phyloP scores from a whole-genome alignment of 1,284 basidiomycete species.

The Pholiota adiposa region DNA sequence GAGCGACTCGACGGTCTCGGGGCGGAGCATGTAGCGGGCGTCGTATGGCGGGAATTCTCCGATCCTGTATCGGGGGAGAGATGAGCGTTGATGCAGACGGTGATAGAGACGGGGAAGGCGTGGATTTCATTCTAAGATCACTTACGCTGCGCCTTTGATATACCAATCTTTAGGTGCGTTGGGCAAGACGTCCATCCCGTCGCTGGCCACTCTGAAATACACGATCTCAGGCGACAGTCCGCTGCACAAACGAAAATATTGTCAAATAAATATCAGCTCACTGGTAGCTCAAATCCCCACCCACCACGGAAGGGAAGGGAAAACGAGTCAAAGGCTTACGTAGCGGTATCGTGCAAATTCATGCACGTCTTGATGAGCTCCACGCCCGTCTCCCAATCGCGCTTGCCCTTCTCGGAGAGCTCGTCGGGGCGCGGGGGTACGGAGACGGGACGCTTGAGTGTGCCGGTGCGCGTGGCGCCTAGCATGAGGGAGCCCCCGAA shows the following conservation, averaged over 20 bases:
- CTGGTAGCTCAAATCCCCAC: too few relatives aligned
- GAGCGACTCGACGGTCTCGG: conserved; percentile 94
- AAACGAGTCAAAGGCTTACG: conserved; percentile 44
- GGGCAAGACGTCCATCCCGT: conserved; percentile 46
- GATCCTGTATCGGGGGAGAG: too few relatives aligned
- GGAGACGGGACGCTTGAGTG: conserved; percentile 50
- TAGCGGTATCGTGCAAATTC: conserved; percentile 84
- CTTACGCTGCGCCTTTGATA: conserved; percentile 76
- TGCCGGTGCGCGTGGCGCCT: conserved; percentile 78
- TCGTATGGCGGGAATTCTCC: conserved; percentile 67
- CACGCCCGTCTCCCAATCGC: conserved; percentile 84
- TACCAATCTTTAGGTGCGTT: conserved; percentile 76
- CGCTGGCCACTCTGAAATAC: conserved; percentile 68
- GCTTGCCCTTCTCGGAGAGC: conserved; percentile 57
- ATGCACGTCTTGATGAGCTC: conserved; percentile 89
- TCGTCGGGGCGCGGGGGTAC: conserved; percentile 63
- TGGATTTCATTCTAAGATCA: too few relatives aligned
- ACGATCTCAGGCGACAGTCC: conserved; percentile 87
- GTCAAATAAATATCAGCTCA: background rate
- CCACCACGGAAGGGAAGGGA: too few relatives aligned
- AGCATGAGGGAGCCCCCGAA: conserved; percentile 91
- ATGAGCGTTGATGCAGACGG: too few relatives aligned
- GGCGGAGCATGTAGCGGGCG: conserved; percentile 80
- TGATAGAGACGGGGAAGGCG: too few relatives aligned
- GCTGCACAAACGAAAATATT: conserved; percentile 45